Evolutionary conservation across 805 yeast genomes (phyloP).

Genomic region (Wickerhamomyces rabaulensis): DNA sequence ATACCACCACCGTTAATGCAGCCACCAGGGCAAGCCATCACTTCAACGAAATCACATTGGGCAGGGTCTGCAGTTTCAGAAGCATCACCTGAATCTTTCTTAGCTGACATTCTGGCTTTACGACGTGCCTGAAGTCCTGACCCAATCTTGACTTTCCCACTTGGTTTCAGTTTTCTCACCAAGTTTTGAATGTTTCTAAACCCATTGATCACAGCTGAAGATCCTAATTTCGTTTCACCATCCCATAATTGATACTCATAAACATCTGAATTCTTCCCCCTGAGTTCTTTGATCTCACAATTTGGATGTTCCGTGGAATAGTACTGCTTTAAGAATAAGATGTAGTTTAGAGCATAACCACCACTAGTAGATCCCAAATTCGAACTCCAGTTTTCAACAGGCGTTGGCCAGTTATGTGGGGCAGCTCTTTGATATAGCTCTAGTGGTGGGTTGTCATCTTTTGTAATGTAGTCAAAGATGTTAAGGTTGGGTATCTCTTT

Average conservation of each 20-base stretch:
- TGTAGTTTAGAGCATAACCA: conserved; percentile 75
- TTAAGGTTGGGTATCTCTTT: conserved; percentile 42
- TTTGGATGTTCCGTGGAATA: conserved; percentile 15
- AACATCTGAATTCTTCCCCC: conserved; percentile 69
- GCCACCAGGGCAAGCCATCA: conserved; percentile 98
- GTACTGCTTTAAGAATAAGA: conserved; percentile 34
- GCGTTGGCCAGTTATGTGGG: conserved; percentile 60
- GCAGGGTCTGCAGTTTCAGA: conserved; percentile 50
- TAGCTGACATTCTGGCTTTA: conserved; percentile 11
- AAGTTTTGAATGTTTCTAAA: conserved; percentile 91
- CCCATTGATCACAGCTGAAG: conserved; percentile 76
- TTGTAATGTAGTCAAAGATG: conserved; percentile 25
- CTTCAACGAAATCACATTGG: conserved; percentile 77
- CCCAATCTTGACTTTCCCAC: conserved; percentile 20
- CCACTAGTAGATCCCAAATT: conserved; percentile 84
- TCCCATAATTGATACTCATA: conserved; percentile 54
- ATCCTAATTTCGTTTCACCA: conserved; percentile 37
- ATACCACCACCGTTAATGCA: conserved; percentile 98
- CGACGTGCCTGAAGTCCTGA: conserved; percentile 24
- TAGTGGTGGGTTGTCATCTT: conserved; percentile 9
- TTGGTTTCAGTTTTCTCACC: conserved; percentile 61
- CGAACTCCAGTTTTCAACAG: conserved; percentile 59
- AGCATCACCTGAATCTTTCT: not conserved
- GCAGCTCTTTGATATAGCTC: conserved; percentile 33
- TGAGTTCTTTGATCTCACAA: conserved; percentile 33